phyloP scores from a whole-genome alignment of 352 stramenopile genomes.

The Pythium oligandrum region DNA sequence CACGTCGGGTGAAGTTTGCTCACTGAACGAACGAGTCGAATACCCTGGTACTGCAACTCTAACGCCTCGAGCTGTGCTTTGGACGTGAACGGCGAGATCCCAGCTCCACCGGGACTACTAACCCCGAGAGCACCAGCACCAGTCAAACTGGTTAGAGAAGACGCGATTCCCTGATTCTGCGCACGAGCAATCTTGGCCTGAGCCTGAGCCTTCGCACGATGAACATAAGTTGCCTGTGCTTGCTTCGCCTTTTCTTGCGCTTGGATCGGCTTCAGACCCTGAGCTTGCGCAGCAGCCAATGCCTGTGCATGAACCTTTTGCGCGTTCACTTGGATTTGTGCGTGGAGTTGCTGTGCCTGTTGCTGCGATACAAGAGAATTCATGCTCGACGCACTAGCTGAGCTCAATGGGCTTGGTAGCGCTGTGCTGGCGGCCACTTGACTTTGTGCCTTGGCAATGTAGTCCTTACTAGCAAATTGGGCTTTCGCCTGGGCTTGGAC shows the following conservation, averaged over 20 bases:
- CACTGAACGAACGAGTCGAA: conserved; percentile 90
- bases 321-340: conserved; percentile 87
- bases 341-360: conserved; percentile 74
- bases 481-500: conserved; percentile 84
- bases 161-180: conserved; percentile 48
- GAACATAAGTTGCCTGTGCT: conserved; percentile 83
- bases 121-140: conserved; percentile 8
- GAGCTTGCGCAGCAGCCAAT: conserved; percentile 79
- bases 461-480: conserved; percentile 86
- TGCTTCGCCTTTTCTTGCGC: conserved; percentile 89
- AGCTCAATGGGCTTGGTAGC: conserved; percentile 38
- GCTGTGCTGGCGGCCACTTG: conserved; percentile 60
- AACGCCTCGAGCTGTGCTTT: conserved; percentile 84
- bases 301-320: conserved; percentile 87
- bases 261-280: conserved; percentile 82
- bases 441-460: conserved; percentile 85
- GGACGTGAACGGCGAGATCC: conserved; percentile 44
- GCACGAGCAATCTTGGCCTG: conserved; percentile 82
- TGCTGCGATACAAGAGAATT: conserved; percentile 53
- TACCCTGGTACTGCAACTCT: conserved; percentile 94
- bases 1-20: conserved; percentile 87
- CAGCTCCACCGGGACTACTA: not conserved
- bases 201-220: conserved; percentile 81
- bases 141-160: conserved; percentile 16
- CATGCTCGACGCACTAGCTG: conserved; percentile 32